Conservation (phyloP, 306 rosid species). For the Cucumis cinereus region DNA sequence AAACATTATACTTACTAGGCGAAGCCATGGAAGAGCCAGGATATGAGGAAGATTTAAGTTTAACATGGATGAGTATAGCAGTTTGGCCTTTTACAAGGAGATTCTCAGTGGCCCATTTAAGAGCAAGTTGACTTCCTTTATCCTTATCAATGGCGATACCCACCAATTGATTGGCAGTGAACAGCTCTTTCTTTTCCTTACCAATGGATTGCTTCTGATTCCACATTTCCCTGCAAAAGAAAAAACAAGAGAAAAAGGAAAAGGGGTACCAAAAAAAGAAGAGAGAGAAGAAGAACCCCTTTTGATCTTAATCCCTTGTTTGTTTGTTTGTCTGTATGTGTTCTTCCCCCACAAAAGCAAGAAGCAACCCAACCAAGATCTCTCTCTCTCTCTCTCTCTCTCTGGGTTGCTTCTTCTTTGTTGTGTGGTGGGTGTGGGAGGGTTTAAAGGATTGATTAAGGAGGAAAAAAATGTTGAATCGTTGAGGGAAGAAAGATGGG, state of each 20-base stretch:
- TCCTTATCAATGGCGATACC: conserved; percentile 90
- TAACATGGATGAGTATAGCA: conserved; percentile 72
- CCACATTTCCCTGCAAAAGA: conserved; percentile 41
- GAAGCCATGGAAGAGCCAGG: conserved; percentile 22
- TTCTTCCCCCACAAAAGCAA: too few species aligned
- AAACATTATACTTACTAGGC: conserved; percentile 26
- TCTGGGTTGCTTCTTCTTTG: too few species aligned
- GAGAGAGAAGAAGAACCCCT: too few species aligned
- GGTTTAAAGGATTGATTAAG: too few species aligned
- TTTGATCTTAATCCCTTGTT: too few species aligned
- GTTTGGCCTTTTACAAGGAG: conserved; percentile 41
- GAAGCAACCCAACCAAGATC: too few species aligned
- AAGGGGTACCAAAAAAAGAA: not conserved
- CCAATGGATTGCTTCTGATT: conserved; percentile 40
- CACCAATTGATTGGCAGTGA: conserved; percentile 41
- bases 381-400: too few species aligned
- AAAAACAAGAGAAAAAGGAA: not conserved
- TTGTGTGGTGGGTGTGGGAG: too few species aligned
- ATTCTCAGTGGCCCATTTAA: conserved; percentile 77
- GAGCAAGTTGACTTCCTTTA: conserved; percentile 73
- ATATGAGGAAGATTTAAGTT: conserved; percentile 18
- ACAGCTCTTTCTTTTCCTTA: conserved; percentile 42
- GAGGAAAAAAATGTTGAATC: too few species aligned
- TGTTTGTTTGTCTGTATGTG: too few species aligned
- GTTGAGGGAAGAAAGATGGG: too few species aligned